A percentile compares a stretch with the other conserved stretches of the same genome.
phyloP scores from a whole-genome alignment of 768 basidiomycete species.

The Dioszegia crocea region DNA sequence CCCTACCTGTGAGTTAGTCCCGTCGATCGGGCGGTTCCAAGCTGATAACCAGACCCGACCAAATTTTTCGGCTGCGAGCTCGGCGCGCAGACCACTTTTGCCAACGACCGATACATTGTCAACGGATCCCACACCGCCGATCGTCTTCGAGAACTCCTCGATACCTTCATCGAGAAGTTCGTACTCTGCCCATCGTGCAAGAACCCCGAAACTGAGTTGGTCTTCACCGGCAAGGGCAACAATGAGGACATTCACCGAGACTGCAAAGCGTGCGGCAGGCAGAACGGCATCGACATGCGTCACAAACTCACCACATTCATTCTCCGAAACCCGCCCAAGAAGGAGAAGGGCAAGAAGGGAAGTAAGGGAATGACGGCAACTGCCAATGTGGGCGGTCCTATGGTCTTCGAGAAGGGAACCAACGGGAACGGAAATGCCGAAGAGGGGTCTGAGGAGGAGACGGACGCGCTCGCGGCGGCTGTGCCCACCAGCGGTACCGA shows the following conservation, averaged over 20 bases:
- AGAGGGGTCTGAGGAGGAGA: slow-evolving; percentile 22
- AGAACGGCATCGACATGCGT: slow-evolving; percentile 87
- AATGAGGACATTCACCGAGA: slow-evolving; percentile 85
- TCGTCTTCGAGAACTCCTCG: slow-evolving; percentile 90
- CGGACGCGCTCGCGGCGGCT: slow-evolving; percentile 7
- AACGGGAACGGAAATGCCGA: slow-evolving; percentile 45
- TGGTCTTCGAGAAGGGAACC: slow-evolving; percentile 51
- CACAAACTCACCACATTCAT: slow-evolving; percentile 97
- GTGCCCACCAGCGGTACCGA: slow-evolving; percentile 53
- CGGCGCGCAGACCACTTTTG: slow-evolving; percentile 92
- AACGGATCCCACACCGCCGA: slow-evolving; percentile 91
- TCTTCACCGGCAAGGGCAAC: slow-evolving; percentile 66
- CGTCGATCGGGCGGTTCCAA: neutral
- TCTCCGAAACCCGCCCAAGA: slow-evolving; percentile 93
- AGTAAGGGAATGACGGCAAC: slow-evolving; percentile 51
- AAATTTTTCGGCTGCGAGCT: slow-evolving; percentile 99
- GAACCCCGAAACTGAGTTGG: slow-evolving; percentile 95
- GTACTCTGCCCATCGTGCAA: slow-evolving; percentile 96
- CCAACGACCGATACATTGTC: slow-evolving; percentile 96
- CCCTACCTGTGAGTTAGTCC: slow-evolving; percentile 58
- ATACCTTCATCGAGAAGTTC: slow-evolving; percentile 96
- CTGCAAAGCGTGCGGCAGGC: slow-evolving; percentile 96
- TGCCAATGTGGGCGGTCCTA: slow-evolving; percentile 46
- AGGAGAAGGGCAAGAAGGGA: slow-evolving; percentile 53
- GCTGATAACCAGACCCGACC: slow-evolving; percentile 65